Conservation (phyloP, 164 flowering plant species). For the Sedum album region DNA sequence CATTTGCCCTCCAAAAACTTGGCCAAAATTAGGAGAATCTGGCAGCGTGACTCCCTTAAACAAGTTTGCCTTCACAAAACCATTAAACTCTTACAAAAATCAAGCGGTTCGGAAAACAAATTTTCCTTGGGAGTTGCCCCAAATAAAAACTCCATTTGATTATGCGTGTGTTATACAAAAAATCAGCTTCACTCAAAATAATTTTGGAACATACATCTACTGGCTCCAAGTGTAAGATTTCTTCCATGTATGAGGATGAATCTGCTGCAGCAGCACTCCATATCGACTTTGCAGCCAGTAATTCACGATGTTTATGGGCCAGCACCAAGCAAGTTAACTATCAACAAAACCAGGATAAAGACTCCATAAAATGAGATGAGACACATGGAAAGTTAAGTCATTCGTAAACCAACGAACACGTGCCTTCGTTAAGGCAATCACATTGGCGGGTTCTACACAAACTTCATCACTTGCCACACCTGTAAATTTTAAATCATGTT, state of each 20-base stretch:
- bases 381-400: background rate
- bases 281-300: slow-evolving; percentile 72
- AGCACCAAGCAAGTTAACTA: slow-evolving; percentile 90
- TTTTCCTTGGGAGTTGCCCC: too few relatives aligned
- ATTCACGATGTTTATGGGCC: slow-evolving; percentile 33
- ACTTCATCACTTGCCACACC: slow-evolving; percentile 34
- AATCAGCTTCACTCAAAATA: too few relatives aligned
- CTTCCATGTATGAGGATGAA: slow-evolving; percentile 51
- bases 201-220: slow-evolving; percentile 50
- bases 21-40: slow-evolving; percentile 73
- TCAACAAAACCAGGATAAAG: slow-evolving; percentile 19
- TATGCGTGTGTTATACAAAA: too few relatives aligned
- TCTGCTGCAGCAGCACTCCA: slow-evolving; percentile 56
- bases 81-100: background rate
- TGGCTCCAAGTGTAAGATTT: slow-evolving; percentile 73
- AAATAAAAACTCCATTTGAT: too few relatives aligned
- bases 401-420: background rate
- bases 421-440: slow-evolving; percentile 75
- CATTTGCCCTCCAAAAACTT: slow-evolving; percentile 91
- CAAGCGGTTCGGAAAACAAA: too few relatives aligned
- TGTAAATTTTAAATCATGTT: background rate
- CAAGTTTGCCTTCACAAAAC: slow-evolving; percentile 52
- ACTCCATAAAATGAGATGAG: background rate
- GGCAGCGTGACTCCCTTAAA: slow-evolving; percentile 81
- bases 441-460: slow-evolving; percentile 49